Base-by-base conservation (phyloP, 164 flowering plant species). In the Vitis rotundifolia region DNA sequence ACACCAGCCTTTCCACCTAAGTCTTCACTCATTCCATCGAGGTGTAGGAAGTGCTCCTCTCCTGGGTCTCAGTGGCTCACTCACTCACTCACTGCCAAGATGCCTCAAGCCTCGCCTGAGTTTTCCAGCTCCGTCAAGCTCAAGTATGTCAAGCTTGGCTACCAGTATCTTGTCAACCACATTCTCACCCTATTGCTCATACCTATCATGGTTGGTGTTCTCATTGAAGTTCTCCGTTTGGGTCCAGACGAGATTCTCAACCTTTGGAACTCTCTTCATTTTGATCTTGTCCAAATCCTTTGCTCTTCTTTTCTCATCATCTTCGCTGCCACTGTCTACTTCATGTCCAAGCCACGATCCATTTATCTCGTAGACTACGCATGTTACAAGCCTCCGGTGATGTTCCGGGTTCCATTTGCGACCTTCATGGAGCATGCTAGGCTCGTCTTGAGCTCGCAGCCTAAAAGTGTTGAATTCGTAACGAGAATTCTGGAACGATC, bases 101-200 rank as follows among this genome's bases (percentile, higher is more conserved):
- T 83, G 87, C 81, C 88, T 63, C 85, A 76, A 49, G 66, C 54
- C 7, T 63, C 79, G 75, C 89, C 89, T 5, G 85, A 81, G 15
- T 80, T 80, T 73, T 81, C 89, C 14, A 77, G 47, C 78, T 84
- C 93, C 2, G 87, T 83, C 11, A 86, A 81, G 80, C 84, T 86
- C 78, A 89, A 89, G 79, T 87, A 87, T 56, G 89, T 86, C 0
- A 87, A 89, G 63, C 85, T 80, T 1, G 88, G 93, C 0, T 87
- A 81, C 76, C 94, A 86, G 26, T 87, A 85, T 68, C 83, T 86
- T 0, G 87, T 85, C 2, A 87, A 83, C 81, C 85, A 87, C 69
- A 55, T 87, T 63, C 70, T 89, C 22, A 72, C 83, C 44, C 80
- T 89, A 18, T 63, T 79, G 1, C 78, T 87, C 29, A 60, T 86